Base-by-base conservation (phyloP, 495 filamentous ascomycete genomes). In the Friedmanniomyces simplex region DNA sequence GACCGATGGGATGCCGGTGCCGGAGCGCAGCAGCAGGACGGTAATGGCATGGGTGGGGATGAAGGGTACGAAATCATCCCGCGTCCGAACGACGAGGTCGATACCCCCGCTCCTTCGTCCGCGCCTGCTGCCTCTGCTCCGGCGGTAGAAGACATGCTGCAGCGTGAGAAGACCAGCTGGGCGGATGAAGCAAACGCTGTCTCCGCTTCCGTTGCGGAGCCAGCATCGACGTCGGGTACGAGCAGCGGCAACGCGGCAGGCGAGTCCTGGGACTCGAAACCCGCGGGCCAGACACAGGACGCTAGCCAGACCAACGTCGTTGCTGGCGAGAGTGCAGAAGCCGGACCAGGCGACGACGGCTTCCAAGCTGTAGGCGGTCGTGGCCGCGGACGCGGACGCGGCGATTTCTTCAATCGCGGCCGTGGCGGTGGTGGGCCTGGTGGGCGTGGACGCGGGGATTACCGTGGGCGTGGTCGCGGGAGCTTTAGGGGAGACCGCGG, bases 21-120 rank as follows among this genome's bases (percentile, higher is more conserved):
- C 62, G 81, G 70, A 70, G 77, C 48, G 37, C 43, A 49, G n/a
- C 41, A 34, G 18, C 21, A n/a, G n/a, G n/a, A n/a, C n/a, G n/a
- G n/a, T n/a, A n/a, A 20, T 1, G 42, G 22, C 59, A 70, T 74
- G 16, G 18, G 18, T 20, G 49, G 16, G 26, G 78, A 82, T 8
- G 86, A 93, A 61, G 81, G 81, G 59, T 94, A 83, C 84, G 83
- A 90, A 50, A 80, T 88, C 68, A 79, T 90, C 42, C 81, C 86
- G 41, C 86, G 86, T 56, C 76, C 84, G 66, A 81, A 87, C 37
- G 73, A 80, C 36, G 88, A 94, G 69, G 85, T 85, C 13, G 89
- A 93, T 48, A 83, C 20, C 21, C 77, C 61, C 78, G 80, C 18
- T 64, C 14, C 45, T 2, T 16, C 39, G 0, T 28, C 37, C 13